These are phyloP conservation scores for Aspergillus baeticus DNA, from an alignment of 495 filamentous ascomycete genomes.

Conservation along the genomic window DNA sequence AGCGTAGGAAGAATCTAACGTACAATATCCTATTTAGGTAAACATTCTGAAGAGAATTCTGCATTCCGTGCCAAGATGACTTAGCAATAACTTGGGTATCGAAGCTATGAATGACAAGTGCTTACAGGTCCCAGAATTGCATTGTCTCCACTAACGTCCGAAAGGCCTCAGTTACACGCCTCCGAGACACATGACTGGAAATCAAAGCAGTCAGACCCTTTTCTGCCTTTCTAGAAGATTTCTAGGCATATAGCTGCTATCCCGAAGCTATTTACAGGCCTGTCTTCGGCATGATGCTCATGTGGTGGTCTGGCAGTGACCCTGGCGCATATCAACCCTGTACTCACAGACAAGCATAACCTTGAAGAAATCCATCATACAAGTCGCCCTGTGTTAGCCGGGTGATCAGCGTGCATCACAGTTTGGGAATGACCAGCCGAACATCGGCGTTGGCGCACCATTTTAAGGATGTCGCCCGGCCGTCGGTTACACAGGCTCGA, in stretches of 20 bases:
- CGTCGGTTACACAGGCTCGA: conserved; percentile 2
- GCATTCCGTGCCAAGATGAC: not conserved
- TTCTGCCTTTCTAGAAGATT: not conserved
- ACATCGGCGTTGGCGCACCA: not conserved
- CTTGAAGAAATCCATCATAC: not conserved
- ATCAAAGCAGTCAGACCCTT: not conserved
- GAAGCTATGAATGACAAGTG: not conserved
- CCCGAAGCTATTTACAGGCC: not conserved
- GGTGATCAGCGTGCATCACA: conserved; percentile 1
- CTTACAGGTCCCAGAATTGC: not conserved
- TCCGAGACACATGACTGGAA: not conserved
- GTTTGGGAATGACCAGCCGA: not conserved
- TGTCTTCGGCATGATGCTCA: not conserved
- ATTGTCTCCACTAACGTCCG: not conserved
- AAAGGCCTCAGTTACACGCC: not conserved
- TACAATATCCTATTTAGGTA: no score
- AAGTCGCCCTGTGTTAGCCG: not conserved
- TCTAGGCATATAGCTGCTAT: not conserved
- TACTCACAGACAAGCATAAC: not conserved
- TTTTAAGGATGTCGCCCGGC: not conserved
- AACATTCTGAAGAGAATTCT: no score
- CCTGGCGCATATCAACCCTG: not conserved
- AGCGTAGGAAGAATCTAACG: no score
- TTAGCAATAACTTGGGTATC: not conserved
- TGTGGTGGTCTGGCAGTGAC: not conserved